Percentiles rank a stretch among this genome's conserved stretches.
These are phyloP conservation scores for Andrographis paniculata DNA, from an alignment of 305 asterid species.

Conservation along the genomic window DNA sequence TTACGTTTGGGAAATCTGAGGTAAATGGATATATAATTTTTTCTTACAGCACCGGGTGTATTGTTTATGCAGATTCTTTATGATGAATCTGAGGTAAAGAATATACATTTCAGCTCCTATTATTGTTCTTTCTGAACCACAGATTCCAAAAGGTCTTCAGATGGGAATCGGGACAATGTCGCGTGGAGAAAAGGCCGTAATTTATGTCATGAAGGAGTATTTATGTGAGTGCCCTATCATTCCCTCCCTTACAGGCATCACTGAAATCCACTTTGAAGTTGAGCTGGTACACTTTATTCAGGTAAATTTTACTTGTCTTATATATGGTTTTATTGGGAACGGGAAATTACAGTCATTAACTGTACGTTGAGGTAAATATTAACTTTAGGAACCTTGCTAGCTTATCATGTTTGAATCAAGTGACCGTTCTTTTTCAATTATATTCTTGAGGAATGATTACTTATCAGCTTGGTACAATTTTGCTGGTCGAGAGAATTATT, in stretches of 20 bases:
- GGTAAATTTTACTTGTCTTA: conserved; percentile 33
- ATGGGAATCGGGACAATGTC: conserved; percentile 92
- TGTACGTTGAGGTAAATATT: too few species aligned
- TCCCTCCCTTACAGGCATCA: conserved; percentile 49
- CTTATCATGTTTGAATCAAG: background rate
- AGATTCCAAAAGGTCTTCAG: conserved; percentile 96
- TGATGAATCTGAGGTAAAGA: too few species aligned
- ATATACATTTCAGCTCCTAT: conserved; percentile 1
- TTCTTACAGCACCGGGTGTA: too few species aligned
- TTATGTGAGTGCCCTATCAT: conserved; percentile 47
- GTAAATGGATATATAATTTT: conserved; percentile 24
- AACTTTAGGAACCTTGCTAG: too few species aligned
- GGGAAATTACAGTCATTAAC: too few species aligned
- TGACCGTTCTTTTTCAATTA: background rate
- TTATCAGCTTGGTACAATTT: background rate
- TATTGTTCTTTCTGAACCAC: conserved; percentile 19
- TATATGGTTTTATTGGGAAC: conserved; percentile 7
- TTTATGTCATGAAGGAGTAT: conserved; percentile 58
- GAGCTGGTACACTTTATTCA: conserved; percentile 82
- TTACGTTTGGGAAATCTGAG: conserved; percentile 92
- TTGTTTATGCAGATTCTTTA: too few species aligned
- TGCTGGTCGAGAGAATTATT: conserved; percentile 7
- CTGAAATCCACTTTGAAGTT: conserved; percentile 86
- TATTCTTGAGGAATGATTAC: conserved; percentile 7
- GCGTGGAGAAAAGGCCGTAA: conserved; percentile 78